Evolutionary conservation across 352 stramenopile species (phyloP).

Genomic region (Globisporangium nunn): DNA sequence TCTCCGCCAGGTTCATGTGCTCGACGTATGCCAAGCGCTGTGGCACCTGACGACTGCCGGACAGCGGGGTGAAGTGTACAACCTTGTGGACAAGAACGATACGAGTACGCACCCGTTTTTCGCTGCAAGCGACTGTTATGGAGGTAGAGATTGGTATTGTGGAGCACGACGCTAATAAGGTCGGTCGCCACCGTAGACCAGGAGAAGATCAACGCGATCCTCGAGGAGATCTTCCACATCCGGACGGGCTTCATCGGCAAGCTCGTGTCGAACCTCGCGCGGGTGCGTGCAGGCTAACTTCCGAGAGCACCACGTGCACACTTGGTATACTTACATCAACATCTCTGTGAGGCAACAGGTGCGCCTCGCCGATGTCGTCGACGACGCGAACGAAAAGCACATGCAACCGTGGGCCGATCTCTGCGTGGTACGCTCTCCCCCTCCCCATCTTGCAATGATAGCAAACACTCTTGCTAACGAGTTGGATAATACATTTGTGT

Average conservation of each 20-base stretch:
- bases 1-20: constrained; percentile 57
- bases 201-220: constrained; percentile 65
- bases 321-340: background rate
- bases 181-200: constrained; percentile 33
- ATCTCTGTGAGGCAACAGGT: constrained; percentile 19
- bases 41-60: constrained; percentile 65
- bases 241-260: constrained; percentile 82
- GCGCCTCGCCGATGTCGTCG: constrained; percentile 70
- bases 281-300: constrained; percentile 14
- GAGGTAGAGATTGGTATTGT: background rate
- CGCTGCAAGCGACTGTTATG: background rate
- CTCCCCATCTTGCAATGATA: background rate
- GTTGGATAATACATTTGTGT: background rate
- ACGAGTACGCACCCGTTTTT: constrained; percentile 39
- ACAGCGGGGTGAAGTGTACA: constrained; percentile 61
- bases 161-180: background rate
- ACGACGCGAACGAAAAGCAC: constrained; percentile 88
- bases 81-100: constrained; percentile 82
- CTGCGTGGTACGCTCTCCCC: constrained; percentile 33
- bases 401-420: constrained; percentile 86
- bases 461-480: background rate
- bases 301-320: too few relatives aligned
- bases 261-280: constrained; percentile 76
- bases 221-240: constrained; percentile 80
- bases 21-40: constrained; percentile 68